Percentiles rank a stretch among this genome's conserved stretches.
phyloP scores from a whole-genome alignment of 306 rosid species.

The Ammopiptanthus mongolicus region DNA sequence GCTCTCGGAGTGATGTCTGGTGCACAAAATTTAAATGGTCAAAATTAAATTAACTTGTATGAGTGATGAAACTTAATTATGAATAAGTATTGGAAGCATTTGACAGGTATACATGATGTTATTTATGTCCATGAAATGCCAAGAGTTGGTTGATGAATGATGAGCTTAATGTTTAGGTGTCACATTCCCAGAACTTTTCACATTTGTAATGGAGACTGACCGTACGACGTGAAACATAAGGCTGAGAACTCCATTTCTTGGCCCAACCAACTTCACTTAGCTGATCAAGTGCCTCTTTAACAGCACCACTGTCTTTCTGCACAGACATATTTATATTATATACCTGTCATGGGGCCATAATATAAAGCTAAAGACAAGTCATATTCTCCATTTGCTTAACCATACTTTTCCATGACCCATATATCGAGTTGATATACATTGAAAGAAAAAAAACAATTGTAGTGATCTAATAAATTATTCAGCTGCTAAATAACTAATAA shows the following conservation, averaged over 20 bases:
- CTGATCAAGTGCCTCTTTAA: constrained; percentile 78
- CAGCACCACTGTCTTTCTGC: constrained; percentile 84
- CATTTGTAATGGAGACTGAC: constrained; percentile 70
- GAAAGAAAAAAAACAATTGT: neutral
- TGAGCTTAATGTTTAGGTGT: constrained; percentile 36
- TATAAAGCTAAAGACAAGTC: neutral
- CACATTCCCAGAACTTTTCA: constrained; percentile 44
- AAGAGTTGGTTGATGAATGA: constrained; percentile 29
- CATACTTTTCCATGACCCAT: neutral
- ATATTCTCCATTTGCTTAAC: too few relatives aligned
- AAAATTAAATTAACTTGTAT: constrained; percentile 25
- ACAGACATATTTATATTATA: neutral
- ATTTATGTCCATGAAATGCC: constrained; percentile 35
- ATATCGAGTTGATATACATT: neutral
- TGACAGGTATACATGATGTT: constrained; percentile 29
- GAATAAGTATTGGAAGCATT: constrained; percentile 11
- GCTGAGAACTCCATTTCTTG: constrained; percentile 96
- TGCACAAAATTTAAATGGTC: constrained; percentile 28
- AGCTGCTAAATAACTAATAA: neutral
- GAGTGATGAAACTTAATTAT: neutral
- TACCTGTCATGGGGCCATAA: neutral
- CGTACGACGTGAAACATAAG: constrained; percentile 88
- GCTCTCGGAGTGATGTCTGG: constrained; percentile 84
- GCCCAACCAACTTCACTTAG: constrained; percentile 86
- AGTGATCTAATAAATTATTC: neutral